Evolutionary conservation across 2,329 filamentous ascomycete genomes (phyloP).

Genomic region (Aspergillus fructus): DNA sequence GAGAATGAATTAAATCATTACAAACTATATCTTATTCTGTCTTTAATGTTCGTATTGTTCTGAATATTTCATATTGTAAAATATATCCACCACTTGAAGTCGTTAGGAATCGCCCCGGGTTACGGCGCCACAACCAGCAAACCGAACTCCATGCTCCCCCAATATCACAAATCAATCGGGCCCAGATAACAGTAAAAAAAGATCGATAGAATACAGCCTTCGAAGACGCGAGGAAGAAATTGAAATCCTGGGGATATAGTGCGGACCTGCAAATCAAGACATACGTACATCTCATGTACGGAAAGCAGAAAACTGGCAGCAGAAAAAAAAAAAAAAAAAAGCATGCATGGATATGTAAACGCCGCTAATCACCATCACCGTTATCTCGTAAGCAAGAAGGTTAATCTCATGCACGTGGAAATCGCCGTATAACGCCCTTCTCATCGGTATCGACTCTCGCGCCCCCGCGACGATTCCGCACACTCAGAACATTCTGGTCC

Average conservation of each 20-base stretch:
- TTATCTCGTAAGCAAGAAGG: background rate
- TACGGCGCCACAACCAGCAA: background rate
- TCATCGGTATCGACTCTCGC: constrained; percentile 30
- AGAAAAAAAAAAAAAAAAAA: background rate
- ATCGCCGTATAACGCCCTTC: constrained; percentile 32
- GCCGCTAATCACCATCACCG: too few species aligned
- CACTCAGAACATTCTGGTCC: constrained; percentile 31
- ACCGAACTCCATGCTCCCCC: background rate
- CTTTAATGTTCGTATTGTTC: background rate
- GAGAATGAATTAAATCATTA: constrained; percentile 5
- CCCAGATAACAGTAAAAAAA: background rate
- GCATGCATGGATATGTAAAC: too few species aligned
- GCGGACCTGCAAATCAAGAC: background rate
- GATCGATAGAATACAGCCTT: background rate
- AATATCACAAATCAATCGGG: background rate
- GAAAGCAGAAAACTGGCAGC: background rate
- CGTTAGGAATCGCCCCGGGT: background rate
- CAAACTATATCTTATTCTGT: background rate
- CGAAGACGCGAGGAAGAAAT: too few species aligned
- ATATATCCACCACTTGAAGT: background rate
- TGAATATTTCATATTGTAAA: background rate
- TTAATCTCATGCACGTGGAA: background rate
- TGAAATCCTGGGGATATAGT: too few species aligned
- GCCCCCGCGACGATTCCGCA: constrained; percentile 29
- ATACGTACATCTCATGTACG: background rate